phyloP scores from a whole-genome alignment of 768 basidiomycete genomes.

The Mycena capillaripes region DNA sequence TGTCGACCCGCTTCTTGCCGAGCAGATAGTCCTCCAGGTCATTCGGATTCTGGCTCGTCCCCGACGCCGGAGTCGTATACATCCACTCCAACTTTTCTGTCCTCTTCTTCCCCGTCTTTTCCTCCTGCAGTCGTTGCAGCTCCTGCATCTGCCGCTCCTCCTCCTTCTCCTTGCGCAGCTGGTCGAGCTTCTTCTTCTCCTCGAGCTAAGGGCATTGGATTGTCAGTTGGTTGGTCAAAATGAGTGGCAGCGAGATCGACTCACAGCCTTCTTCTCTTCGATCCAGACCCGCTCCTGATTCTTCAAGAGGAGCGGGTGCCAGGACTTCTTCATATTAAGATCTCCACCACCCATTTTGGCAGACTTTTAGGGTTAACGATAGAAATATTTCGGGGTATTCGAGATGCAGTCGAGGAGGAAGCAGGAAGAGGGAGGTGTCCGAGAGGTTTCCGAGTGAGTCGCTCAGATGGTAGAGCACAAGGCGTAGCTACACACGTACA shows the following conservation, averaged over 20 bases:
- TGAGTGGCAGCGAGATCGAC: constrained; percentile 46
- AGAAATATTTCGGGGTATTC: too few species aligned
- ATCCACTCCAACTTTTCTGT: constrained; percentile 99
- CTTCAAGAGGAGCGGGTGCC: constrained; percentile 98
- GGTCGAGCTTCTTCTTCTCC: constrained; percentile 98
- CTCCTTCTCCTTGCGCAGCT: constrained; percentile 97
- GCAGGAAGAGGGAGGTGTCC: background rate
- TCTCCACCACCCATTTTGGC: constrained; percentile 98
- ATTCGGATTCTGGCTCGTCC: constrained; percentile 87
- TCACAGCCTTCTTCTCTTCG: constrained; percentile 95
- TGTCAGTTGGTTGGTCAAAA: constrained; percentile 13
- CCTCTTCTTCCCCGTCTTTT: constrained; percentile 94
- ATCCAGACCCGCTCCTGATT: constrained; percentile 99
- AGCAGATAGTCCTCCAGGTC: constrained; percentile 97
- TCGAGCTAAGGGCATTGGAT: constrained; percentile 75
- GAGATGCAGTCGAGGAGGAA: too few species aligned
- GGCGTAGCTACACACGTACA: constrained; percentile 3
- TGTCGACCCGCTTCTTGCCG: constrained; percentile 98
- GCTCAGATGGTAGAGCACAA: constrained; percentile 21
- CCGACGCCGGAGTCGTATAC: constrained; percentile 97
- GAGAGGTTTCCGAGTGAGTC: background rate
- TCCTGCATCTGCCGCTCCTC: constrained; percentile 98
- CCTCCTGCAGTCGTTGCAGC: constrained; percentile 94
- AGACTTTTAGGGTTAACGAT: constrained; percentile 9
- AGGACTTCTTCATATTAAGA: constrained; percentile 99